phyloP scores from a whole-genome alignment of 495 filamentous ascomycete species.

The Talaromyces ruber region DNA sequence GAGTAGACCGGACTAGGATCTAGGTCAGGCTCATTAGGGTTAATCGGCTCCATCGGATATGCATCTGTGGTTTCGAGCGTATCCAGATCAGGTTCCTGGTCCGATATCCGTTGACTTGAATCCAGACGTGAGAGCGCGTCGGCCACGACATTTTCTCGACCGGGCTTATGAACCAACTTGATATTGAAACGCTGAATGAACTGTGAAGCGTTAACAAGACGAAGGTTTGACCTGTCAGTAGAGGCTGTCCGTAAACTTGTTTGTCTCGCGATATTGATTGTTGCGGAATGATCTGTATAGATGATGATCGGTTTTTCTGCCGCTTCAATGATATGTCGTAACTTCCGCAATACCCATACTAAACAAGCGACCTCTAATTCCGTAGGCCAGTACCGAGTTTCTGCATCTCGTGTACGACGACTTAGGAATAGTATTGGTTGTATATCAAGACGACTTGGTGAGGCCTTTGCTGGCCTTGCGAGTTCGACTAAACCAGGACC shows the following conservation, averaged over 20 bases:
- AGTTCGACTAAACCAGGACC: neutral
- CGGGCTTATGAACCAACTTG: neutral
- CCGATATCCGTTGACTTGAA: neutral
- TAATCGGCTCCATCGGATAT: too few relatives aligned
- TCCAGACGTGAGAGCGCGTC: neutral
- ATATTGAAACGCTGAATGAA: neutral
- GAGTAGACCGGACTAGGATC: neutral
- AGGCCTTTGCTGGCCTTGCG: too few relatives aligned
- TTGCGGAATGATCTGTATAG: too few relatives aligned
- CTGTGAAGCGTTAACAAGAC: neutral
- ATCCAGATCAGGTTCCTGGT: neutral
- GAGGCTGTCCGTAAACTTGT: too few relatives aligned
- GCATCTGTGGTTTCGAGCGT: neutral
- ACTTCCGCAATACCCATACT: neutral
- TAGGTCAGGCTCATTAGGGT: neutral
- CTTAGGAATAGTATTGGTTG: slow-evolving; percentile 5
- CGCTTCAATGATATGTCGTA: too few relatives aligned
- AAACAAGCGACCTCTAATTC: slow-evolving; percentile 1
- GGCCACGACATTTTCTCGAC: neutral
- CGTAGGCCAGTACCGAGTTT: slow-evolving; percentile 3
- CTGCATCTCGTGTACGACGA: neutral
- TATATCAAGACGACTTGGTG: too few relatives aligned
- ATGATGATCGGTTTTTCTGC: too few relatives aligned
- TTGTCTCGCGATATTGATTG: too few relatives aligned
- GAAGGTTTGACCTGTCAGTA: too few relatives aligned